These are phyloP conservation scores for Crithidia sp. DNA, from an alignment of 208 protist species.

Conservation along the genomic window DNA sequence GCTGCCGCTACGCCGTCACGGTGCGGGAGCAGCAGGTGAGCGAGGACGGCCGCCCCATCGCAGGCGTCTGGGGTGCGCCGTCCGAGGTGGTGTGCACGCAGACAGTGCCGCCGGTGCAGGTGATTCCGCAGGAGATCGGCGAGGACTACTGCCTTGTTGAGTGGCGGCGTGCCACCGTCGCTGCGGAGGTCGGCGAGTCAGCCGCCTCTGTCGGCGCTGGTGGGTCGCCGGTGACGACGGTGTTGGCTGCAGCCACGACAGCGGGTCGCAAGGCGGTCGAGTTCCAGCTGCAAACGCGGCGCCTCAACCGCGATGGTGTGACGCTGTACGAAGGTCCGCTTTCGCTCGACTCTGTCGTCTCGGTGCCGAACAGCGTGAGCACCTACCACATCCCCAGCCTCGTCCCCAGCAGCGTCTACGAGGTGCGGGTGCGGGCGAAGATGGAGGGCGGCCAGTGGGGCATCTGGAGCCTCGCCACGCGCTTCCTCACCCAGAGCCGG, in stretches of 20 bases:
- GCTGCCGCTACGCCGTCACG: constrained; percentile 78
- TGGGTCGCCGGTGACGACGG: constrained; percentile 15
- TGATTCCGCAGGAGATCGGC: constrained; percentile 86
- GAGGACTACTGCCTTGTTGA: constrained; percentile 90
- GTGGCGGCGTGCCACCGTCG: constrained; percentile 62
- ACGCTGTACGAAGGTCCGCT: constrained; percentile 61
- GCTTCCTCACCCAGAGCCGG: constrained; percentile 85
- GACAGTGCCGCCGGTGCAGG: constrained; percentile 74
- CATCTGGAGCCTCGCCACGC: constrained; percentile 80
- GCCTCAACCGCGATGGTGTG: constrained; percentile 61
- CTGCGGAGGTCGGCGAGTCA: not conserved
- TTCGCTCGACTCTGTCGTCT: constrained; percentile 58
- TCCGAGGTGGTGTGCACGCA: constrained; percentile 64
- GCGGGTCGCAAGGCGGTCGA: constrained; percentile 41
- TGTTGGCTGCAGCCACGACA: constrained; percentile 17
- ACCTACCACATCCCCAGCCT: constrained; percentile 71
- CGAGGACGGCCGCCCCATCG: constrained; percentile 50
- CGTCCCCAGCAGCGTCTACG: constrained; percentile 86
- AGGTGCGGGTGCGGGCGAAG: constrained; percentile 76
- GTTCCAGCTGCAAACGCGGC: constrained; percentile 79
- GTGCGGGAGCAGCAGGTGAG: constrained; percentile 88
- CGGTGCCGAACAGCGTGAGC: constrained; percentile 49
- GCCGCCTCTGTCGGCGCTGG: not conserved
- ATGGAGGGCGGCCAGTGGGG: constrained; percentile 80
- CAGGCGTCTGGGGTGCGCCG: constrained; percentile 62